Percentiles rank a stretch among this genome's conserved stretches.
phyloP scores from a whole-genome alignment of 768 basidiomycete genomes.

The Amanita polypyramis region DNA sequence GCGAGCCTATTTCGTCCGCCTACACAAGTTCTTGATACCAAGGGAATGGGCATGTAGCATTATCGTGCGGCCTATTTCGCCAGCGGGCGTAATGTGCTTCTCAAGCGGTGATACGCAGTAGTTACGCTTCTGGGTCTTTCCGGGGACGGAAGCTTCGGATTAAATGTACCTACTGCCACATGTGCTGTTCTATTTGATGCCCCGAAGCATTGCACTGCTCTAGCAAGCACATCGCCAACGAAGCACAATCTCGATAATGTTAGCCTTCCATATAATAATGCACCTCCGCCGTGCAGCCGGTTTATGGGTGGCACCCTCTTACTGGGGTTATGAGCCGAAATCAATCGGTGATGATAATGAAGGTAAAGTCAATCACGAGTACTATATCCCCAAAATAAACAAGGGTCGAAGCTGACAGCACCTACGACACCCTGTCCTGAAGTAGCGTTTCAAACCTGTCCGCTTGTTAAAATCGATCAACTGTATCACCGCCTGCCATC shows the following conservation, averaged over 20 bases:
- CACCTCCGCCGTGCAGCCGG: constrained; percentile 10
- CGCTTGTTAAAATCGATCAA: neutral
- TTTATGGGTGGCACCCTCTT: constrained; percentile 1
- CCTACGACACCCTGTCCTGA: neutral
- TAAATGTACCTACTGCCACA: constrained; percentile 26
- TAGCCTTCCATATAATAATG: constrained; percentile 6
- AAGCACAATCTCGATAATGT: constrained; percentile 14
- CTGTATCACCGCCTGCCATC: neutral
- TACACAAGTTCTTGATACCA: constrained; percentile 4
- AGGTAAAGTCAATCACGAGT: constrained; percentile 1
- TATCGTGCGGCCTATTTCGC: neutral
- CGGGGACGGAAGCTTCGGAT: constrained; percentile 19
- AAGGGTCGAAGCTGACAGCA: neutral
- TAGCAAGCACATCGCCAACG: constrained; percentile 1
- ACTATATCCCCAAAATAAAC: neutral
- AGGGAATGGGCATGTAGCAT: constrained; percentile 3
- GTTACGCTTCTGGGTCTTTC: constrained; percentile 2
- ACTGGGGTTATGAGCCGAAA: constrained; percentile 1
- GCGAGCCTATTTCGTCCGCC: constrained; percentile 2
- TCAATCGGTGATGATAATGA: constrained; percentile 5
- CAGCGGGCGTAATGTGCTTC: neutral
- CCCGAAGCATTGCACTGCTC: constrained; percentile 7
- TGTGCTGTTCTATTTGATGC: constrained; percentile 16
- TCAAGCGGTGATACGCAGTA: constrained; percentile 3
- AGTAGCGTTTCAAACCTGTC: neutral